Evolutionary conservation across 768 basidiomycete genomes (phyloP), one percentile per base, ranked within the genome.

Genomic region (Hygrophoropsis aurantiaca): DNA sequence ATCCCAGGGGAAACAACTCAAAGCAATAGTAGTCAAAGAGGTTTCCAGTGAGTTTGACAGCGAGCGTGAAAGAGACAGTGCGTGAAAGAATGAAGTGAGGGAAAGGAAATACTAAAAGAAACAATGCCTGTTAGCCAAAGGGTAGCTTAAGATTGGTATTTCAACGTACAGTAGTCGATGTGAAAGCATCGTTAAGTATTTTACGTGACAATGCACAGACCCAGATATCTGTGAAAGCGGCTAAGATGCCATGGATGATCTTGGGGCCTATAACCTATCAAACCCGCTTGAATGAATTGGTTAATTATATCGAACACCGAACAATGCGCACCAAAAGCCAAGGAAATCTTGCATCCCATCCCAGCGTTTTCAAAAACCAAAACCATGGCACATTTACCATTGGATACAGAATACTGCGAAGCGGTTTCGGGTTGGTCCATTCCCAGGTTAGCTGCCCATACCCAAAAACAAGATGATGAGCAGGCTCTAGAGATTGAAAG

Each of bases 361-460:
- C 66, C 1, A 77, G 65, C 6, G 65, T 50, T 53, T 84, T 84
- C 41, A 97, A 59, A 0, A 81, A 20, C 80, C 82, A 85, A 58
- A 90, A 97, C 9, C 87, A 60, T 0, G 89, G 87, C 21, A 89
- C 72, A 57, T 92, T 97, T 27, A 94, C 55, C 15, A 81, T 76
- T 15, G 94, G 92, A 66, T 92, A 95, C 40, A 88, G 44, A 50
- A 91, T 79, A 58, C 86, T 89, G 43, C 92, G 80, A 57, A 94
- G 84, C 5, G 91, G 90, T 11, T 62, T 64, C 18, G 75, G 68
- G 41, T 77, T 68, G 36, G 78, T 69, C 97, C 97, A 99, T 72
- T 99, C 97, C 97, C 97, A 99, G 19, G 94, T 97, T 34, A 93
- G 73, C 55, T 85, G 78, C 2, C 94, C 95, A 67, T 92, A 92